These are phyloP conservation scores for Solanum arcanum DNA, from an alignment of 257 asterid species.

Conservation along the genomic window DNA sequence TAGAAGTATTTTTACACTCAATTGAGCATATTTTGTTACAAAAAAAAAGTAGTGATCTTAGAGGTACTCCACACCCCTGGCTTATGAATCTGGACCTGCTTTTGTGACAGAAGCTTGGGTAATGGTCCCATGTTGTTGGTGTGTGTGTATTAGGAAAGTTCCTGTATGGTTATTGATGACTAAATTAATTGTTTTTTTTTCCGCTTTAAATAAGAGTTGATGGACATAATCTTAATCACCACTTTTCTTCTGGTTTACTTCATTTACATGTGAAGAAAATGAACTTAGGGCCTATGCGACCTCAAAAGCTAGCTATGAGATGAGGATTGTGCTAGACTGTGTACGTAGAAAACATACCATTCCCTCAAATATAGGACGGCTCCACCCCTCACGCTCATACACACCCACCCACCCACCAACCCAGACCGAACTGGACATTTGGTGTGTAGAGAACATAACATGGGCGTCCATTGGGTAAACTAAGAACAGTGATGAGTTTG, in stretches of 20 bases:
- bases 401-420: not conserved
- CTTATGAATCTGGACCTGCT: not conserved
- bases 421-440: not conserved
- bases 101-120: not conserved
- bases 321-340: not conserved
- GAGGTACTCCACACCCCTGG: not conserved
- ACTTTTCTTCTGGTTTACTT: not conserved
- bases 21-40: not conserved
- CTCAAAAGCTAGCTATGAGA: not conserved
- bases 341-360: not conserved
- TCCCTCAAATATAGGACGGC: not conserved
- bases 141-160: not conserved
- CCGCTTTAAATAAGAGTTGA: not conserved
- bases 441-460: not conserved
- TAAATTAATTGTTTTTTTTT: not conserved
- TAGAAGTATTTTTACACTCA: not conserved
- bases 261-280: not conserved
- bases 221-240: not conserved
- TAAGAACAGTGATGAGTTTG: not conserved
- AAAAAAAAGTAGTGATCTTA: not conserved
- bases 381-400: not conserved
- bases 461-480: not conserved
- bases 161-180: not conserved
- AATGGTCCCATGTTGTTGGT: not conserved
- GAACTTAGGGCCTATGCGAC: not conserved